These are phyloP conservation scores for Trichoderma sp. DNA, from an alignment of 2,329 filamentous ascomycete genomes.

Conservation along the genomic window DNA sequence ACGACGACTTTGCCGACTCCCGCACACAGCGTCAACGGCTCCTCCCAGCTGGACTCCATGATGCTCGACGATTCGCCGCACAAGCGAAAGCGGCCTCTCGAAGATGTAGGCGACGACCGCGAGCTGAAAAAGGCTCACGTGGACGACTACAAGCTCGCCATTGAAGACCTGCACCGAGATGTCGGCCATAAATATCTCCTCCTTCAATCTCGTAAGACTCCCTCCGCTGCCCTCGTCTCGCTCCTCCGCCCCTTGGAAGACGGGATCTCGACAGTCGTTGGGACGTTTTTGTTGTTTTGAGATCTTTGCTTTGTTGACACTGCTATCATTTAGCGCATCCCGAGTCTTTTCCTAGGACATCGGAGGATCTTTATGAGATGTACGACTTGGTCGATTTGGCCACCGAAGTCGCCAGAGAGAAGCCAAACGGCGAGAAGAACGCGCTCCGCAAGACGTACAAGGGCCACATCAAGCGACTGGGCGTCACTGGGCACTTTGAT, in stretches of 20 bases:
- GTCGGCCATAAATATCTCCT: constrained; percentile 70
- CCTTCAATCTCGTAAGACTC: constrained; percentile 68
- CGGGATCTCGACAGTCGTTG: constrained; percentile 36
- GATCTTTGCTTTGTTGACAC: constrained; percentile 50
- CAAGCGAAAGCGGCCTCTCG: constrained; percentile 65
- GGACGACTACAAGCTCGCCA: constrained; percentile 63
- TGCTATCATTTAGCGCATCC: constrained; percentile 52
- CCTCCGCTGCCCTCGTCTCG: constrained; percentile 47
- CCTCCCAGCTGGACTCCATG: constrained; percentile 49
- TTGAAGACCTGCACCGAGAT: constrained; percentile 67
- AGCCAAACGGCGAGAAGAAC: constrained; percentile 69
- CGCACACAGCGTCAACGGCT: constrained; percentile 64
- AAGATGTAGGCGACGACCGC: constrained; percentile 60
- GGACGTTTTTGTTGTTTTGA: constrained; percentile 34
- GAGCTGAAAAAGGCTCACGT: constrained; percentile 65
- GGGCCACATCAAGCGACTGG: constrained; percentile 67
- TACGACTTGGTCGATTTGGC: constrained; percentile 62
- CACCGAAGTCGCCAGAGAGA: constrained; percentile 64
- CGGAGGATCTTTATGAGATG: constrained; percentile 62
- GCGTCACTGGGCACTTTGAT: constrained; percentile 65
- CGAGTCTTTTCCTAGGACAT: constrained; percentile 52
- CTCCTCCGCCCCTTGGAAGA: constrained; percentile 33
- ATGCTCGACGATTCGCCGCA: constrained; percentile 59
- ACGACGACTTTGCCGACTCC: constrained; percentile 62
- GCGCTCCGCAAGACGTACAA: constrained; percentile 70